Base-by-base conservation (phyloP, 352 stramenopile species). In the Globisporangium acanthophoron region DNA sequence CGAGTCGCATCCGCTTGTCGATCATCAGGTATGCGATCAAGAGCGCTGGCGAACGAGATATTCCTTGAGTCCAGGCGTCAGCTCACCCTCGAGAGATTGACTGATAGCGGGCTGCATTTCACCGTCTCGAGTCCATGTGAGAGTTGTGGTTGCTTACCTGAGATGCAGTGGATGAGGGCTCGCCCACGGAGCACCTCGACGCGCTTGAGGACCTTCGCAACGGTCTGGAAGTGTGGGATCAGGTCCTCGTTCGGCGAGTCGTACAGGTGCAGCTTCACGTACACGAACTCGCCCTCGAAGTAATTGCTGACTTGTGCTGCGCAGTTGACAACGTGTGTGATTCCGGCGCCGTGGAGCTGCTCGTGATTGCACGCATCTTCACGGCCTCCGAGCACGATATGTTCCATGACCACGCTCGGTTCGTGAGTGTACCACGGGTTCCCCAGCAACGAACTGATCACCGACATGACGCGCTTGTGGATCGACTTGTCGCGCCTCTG, bases 301-400 rank as follows among this genome's bases (percentile, higher is more conserved):
- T 74, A 71, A 57, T 86, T 87, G 12, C 44, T 59, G 1, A 76
- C 64, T 49, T 86, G 74, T 7, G 56, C 57, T 0, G 75, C 78
- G 51, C 75, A 86, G 59, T 88, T 88, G 67, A 74, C 83, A 31
- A 88, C 74, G 58, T 88, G 78, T 5, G 78, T 88, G 49, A 88
- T 55, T 1, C 78, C 78, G 13, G 65, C 51, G 0, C 57, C 6
- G 41, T 73, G 71, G 18, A 88, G 69, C 53, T 77, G 39, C 54
- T 74, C 59, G 50, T 67, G 76, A 35, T 70, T 67, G 39, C 62
- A 55, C 2, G 78, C 76, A 41, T 86, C 73, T 16, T 75, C 70
- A 5, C 69, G 59, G 24, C 64, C 74, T 3, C 78, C 78, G 3
- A 88, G 59, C 18, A 86, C 41, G 11, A 88, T 56, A 44, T 85